phyloP scores from a whole-genome alignment of 352 stramenopile genomes.

The Globisporangium mamillatum region DNA sequence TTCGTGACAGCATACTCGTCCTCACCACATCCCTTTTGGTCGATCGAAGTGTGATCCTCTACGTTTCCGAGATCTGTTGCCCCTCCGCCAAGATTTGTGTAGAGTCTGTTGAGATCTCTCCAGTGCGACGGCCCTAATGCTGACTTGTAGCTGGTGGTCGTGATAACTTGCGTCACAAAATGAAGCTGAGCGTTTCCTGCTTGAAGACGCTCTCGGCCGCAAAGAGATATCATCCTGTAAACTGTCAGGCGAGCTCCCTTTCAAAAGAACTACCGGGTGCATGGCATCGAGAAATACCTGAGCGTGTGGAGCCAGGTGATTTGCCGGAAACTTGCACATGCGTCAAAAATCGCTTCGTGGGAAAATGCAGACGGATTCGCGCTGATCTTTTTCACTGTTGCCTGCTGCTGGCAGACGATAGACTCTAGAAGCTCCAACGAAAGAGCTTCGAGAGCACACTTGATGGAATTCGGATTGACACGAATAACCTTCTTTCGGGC shows the following conservation, averaged over 20 bases:
- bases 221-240: constrained; percentile 22
- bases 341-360: constrained; percentile 47
- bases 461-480: constrained; percentile 25
- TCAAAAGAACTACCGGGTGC: neutral
- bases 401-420: constrained; percentile 43
- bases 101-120: constrained; percentile 34
- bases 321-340: constrained; percentile 57
- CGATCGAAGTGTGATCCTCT: neutral
- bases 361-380: constrained; percentile 39
- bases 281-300: constrained; percentile 28
- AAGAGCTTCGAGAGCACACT: constrained; percentile 25
- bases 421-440: constrained; percentile 44
- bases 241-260: neutral
- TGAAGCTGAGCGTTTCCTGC: constrained; percentile 14
- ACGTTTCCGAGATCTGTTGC: constrained; percentile 2
- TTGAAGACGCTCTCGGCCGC: constrained; percentile 7
- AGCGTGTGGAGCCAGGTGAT: constrained; percentile 59
- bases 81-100: constrained; percentile 3
- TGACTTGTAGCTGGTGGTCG: constrained; percentile 37
- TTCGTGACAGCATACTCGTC: constrained; percentile 10
- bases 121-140: constrained; percentile 34
- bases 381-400: constrained; percentile 40
- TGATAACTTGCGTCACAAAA: constrained; percentile 25
- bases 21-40: neutral
- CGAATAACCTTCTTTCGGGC: constrained; percentile 43